Base-by-base conservation (phyloP, 441 rosid genomes). In the Adansonia rubrostipa region DNA sequence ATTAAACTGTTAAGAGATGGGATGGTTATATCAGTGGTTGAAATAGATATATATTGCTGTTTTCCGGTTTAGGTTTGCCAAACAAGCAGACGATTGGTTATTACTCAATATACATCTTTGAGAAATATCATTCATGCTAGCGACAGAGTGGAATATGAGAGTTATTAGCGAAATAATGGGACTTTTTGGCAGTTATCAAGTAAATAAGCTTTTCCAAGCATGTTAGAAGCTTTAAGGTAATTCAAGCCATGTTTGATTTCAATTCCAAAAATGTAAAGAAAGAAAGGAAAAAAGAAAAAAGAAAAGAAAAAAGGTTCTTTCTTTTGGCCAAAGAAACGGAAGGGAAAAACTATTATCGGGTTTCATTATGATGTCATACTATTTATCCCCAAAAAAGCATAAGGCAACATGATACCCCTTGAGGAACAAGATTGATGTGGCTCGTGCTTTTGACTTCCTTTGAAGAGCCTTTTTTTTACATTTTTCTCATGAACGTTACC, bases 171-270 rank as follows among this genome's bases (percentile, higher is more conserved):
- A 20, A 40, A 40, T 73, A 44, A 1, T 73, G 65, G 76, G 19
- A 57, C 65, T 10, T 73, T 56, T 56, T 56, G 51, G 51, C 33
- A 56, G 42, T 56, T 73, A 40, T 56, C 33, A 28, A 28, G 33
- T 57, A 68, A 47, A 47, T 71, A 71, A 51, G 74, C 36, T 20
- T 69, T 68, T 19, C 47, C 50, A 36, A 54, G 50, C 24, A 36
- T 54, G 64, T 42, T 73, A 42, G 54, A 40, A 73, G 19, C 66
- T 73, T 19, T 57, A 50, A 33, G 40, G 10, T 48, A 70, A 48
- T 70, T 58, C 20, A 47, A 42, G 76, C 76, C 76, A 19, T 57
- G 40, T 72, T 72, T 71, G 54, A 71, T n/a, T n/a, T 54, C 11
- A 33, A 71, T 24, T 20, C 44, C 56, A 74, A 61, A 61, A 42